Base-by-base conservation (phyloP, 768 basidiomycete genomes). In the Auricularia auricula-judae region DNA sequence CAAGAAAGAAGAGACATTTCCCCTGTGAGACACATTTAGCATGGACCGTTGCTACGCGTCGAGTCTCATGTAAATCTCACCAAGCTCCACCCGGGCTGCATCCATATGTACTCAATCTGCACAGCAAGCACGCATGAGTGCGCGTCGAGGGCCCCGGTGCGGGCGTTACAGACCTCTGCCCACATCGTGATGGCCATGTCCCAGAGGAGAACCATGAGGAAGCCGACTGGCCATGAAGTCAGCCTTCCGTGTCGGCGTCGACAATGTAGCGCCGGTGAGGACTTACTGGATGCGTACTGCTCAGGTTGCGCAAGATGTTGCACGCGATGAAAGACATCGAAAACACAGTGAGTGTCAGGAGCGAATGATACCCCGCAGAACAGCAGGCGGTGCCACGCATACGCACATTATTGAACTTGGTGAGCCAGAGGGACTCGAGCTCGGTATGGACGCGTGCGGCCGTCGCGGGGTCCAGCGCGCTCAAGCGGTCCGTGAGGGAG, bases 21-120 rank as follows among this genome's bases (percentile, higher is more conserved):
- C 56, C 56, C 56, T 51, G 18, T 42, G 47, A 51, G 4, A 51
- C 21, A 51, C 18, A 18, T 8, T 21, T 18, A 14, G 11, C 11
- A 29, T 34, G 10, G 56, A 59, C 12, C 8, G 56, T 10, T 23
- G 14, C 29, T 23, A 7, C 8, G 56, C 18, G 34, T 33, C 4
- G 29, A n/a, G 56, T 23, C 21, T 59, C 29, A 33, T 29, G 29
- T 29, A 12, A 23, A 10, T n/a, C 56, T 59, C 56, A 59, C 56
- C 56, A 59, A 29, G 10, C 29, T 59, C 56, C 23, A 23, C 4
- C 56, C 56, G 11, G 21, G 21, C 12, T 59, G 56, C 56, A 59
- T 29, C 56, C 56, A 59, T 8, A 59, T 59, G 56, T 59, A 59
- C 56, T 59, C 56, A 29, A 59, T 35, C 56, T 59, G 56, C 56